Evolutionary conservation across 306 rosid species (phyloP).

Genomic region (Malus sieversii): DNA sequence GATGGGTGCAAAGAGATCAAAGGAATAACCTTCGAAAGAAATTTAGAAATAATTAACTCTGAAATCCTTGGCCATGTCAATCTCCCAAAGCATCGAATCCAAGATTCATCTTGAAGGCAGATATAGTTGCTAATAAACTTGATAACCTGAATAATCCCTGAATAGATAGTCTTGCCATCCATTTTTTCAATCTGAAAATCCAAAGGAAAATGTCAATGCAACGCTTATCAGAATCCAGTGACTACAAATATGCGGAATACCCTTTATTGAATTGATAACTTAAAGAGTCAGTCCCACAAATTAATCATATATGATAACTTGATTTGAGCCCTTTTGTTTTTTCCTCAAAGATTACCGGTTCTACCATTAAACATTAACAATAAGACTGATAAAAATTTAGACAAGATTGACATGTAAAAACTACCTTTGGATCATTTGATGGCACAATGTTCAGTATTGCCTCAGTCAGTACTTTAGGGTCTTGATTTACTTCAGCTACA

Average conservation of each 20-base stretch:
- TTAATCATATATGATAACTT: not conserved
- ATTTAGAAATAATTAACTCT: conserved; percentile 72
- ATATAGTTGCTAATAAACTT: conserved; percentile 50
- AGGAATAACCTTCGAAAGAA: conserved; percentile 75
- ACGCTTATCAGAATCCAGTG: not conserved
- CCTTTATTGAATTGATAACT: not conserved
- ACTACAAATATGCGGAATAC: not conserved
- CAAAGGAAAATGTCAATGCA: conserved; percentile 10
- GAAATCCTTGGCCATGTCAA: conserved; percentile 92
- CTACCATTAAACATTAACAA: not conserved
- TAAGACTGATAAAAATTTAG: not conserved
- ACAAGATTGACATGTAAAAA: conserved; percentile 1
- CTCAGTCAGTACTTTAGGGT: conserved; percentile 20
- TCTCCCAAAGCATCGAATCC: conserved; percentile 76
- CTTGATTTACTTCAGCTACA: conserved; percentile 46
- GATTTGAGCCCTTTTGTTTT: not conserved
- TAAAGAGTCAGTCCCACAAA: not conserved
- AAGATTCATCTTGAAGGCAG: conserved; percentile 59
- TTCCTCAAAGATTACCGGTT: not conserved
- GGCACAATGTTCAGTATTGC: conserved; percentile 54
- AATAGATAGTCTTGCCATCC: conserved; percentile 63
- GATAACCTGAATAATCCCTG: conserved; percentile 48
- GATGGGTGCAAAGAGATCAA: not conserved
- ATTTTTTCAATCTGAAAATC: conserved; percentile 46
- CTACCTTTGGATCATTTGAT: conserved; percentile 47